These are phyloP conservation scores for Aureoboletus auriporus DNA, from an alignment of 768 basidiomycete species.

Conservation along the genomic window DNA sequence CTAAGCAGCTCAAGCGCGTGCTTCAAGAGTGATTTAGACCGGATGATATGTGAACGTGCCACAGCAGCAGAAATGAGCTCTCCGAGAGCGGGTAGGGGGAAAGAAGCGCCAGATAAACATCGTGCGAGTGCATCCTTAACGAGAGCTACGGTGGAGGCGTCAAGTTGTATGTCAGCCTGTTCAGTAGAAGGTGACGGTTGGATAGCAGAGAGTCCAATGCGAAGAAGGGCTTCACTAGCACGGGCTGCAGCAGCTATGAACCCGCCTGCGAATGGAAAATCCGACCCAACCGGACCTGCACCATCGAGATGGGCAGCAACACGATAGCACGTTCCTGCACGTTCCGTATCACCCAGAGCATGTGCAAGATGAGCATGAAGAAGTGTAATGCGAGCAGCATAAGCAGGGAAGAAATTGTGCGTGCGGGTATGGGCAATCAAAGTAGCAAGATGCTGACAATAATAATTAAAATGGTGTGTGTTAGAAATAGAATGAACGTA, in stretches of 20 bases:
- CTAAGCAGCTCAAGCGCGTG: constrained; percentile 56
- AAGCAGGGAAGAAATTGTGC: constrained; percentile 48
- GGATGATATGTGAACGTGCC: constrained; percentile 23
- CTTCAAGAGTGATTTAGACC: constrained; percentile 44
- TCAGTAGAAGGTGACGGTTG: constrained; percentile 4
- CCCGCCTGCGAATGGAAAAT: constrained; percentile 17
- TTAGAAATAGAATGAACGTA: constrained; percentile 23
- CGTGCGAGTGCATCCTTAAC: constrained; percentile 26
- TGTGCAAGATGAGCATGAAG: constrained; percentile 75
- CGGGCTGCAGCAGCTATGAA: constrained; percentile 48
- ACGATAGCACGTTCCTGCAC: constrained; percentile 60
- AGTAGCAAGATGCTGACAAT: constrained; percentile 34
- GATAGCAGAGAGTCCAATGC: constrained; percentile 38
- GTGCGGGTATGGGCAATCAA: constrained; percentile 64
- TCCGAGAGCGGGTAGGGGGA: constrained; percentile 12
- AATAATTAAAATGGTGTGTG: neutral
- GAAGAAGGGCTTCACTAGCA: constrained; percentile 49
- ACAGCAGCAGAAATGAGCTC: constrained; percentile 18
- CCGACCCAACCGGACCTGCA: constrained; percentile 24
- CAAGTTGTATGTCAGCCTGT: constrained; percentile 11
- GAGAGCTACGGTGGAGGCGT: constrained; percentile 13
- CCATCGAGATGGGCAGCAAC: constrained; percentile 52
- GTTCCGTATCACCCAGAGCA: constrained; percentile 47
- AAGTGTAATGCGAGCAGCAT: constrained; percentile 60
- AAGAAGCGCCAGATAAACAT: constrained; percentile 20